Base-by-base conservation (phyloP, 2,329 filamentous ascomycete species). In the Neofusicoccum ribis region DNA sequence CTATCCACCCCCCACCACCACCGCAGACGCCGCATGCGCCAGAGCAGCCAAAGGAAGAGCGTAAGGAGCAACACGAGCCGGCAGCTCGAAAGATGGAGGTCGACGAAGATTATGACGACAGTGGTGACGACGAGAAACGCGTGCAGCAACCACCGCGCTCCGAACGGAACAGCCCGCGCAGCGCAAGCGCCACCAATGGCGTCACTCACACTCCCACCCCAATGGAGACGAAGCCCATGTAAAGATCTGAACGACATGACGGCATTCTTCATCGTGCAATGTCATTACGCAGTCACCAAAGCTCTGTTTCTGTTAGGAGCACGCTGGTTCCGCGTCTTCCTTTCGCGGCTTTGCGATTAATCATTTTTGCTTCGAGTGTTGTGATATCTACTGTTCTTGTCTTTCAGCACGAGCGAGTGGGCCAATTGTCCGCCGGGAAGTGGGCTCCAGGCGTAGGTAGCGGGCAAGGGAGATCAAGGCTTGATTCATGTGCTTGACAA, bases 91-190 rank as follows among this genome's bases (percentile, higher is more conserved):
- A 96, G 78, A 96, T 99, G 88, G 94, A 98, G 6, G 91, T 98
- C 20, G 93, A 99, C 70, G 95, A 99, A 76, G 91, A 98, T 76
- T 98, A 99, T 72, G 94, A 98, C 76, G 94, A 98, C 72, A 94
- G 93, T 65, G 92, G 88, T 4, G 93, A 96, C 69, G 94, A 97
- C 66, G 90, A 95, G 46, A 88, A 87, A 76, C 44, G 63, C 11
- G 63, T 56, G 77, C 82, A 68, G 76, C 71, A 15, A 73, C 63
- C 54, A 14, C 63, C 63, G 1, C 63, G 63, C 31, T 78, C 80
- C 63, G 80, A 81, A 68, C 81, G 79, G 44, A 78, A 74, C 62
- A 82, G 80, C 68, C 81, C 81, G 12, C 74, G 76, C 52, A 75
- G 71, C 44, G 70, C 72, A 36, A 67, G 59, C 49, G 67, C 74